Conservation (phyloP, 2,329 filamentous ascomycete genomes). For the Aaosphaeria arxii region DNA sequence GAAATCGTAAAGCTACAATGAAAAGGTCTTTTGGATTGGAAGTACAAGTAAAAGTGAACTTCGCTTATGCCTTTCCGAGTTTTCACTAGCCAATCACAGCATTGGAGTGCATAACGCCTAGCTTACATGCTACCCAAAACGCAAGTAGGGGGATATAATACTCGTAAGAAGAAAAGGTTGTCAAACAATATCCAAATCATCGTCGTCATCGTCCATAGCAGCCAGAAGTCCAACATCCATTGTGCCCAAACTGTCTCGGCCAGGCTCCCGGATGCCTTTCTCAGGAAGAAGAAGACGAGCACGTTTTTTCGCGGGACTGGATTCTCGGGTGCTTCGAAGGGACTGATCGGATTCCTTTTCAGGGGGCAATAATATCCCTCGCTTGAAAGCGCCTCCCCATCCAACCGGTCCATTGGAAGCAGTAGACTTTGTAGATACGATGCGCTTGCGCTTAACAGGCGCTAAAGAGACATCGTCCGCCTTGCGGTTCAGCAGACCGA, state of each 20-base stretch:
- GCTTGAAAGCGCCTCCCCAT: slow-evolving; percentile 47
- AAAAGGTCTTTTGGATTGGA: too few relatives aligned
- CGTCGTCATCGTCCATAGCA: slow-evolving; percentile 43
- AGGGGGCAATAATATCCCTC: slow-evolving; percentile 37
- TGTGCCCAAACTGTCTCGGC: slow-evolving; percentile 43
- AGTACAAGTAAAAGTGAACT: too few relatives aligned
- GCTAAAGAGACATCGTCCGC: slow-evolving; percentile 41
- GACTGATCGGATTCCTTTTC: slow-evolving; percentile 24
- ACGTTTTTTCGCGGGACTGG: slow-evolving; percentile 46
- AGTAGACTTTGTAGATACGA: slow-evolving; percentile 26
- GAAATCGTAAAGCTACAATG: too few relatives aligned
- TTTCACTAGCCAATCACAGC: too few relatives aligned
- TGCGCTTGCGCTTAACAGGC: slow-evolving; percentile 44
- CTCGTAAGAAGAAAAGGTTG: slow-evolving; percentile 9
- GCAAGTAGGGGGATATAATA: too few relatives aligned
- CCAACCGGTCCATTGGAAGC: slow-evolving; percentile 41
- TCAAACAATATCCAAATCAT: slow-evolving; percentile 49
- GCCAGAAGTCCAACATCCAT: slow-evolving; percentile 33
- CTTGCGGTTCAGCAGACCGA: slow-evolving; percentile 44
- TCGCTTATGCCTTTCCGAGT: too few relatives aligned
- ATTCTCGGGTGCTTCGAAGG: slow-evolving; percentile 24
- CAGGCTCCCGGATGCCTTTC: slow-evolving; percentile 50
- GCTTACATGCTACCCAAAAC: too few relatives aligned
- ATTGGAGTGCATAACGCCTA: too few relatives aligned
- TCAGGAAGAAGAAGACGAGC: slow-evolving; percentile 47